A percentile compares a stretch with the other conserved stretches of the same genome.
phyloP scores from a whole-genome alignment of 441 rosid genomes.

The Melastoma candidum region DNA sequence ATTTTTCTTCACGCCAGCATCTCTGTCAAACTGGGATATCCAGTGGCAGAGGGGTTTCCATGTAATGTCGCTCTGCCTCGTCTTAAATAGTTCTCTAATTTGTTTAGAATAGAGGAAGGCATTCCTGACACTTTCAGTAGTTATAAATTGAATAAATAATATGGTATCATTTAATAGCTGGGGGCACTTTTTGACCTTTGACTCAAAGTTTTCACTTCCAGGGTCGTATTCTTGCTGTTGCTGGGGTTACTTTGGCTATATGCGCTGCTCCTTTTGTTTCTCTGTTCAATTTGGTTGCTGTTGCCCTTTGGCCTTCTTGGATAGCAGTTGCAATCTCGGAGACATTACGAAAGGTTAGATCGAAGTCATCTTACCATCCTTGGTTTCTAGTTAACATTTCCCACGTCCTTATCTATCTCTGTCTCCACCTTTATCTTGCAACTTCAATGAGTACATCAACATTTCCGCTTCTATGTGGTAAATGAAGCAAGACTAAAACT shows the following conservation, averaged over 20 bases:
- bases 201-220: slow-evolving; percentile 15
- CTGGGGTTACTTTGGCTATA: slow-evolving; percentile 52
- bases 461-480: not conserved
- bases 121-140: too few relatives aligned
- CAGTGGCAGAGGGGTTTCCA: too few relatives aligned
- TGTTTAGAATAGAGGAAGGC: too few relatives aligned
- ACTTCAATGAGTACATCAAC: not conserved
- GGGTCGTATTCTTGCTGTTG: slow-evolving; percentile 61
- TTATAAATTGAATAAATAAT: too few relatives aligned
- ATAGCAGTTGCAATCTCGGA: slow-evolving; percentile 50
- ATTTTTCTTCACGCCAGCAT: too few relatives aligned
- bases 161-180: too few relatives aligned
- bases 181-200: not conserved
- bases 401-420: too few relatives aligned
- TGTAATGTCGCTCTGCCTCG: too few relatives aligned
- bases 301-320: slow-evolving; percentile 69
- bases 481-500: slow-evolving; percentile 9
- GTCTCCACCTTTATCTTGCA: not conserved
- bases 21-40: too few relatives aligned
- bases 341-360: slow-evolving; percentile 57
- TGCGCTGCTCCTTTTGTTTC: slow-evolving; percentile 57
- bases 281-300: slow-evolving; percentile 41
- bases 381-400: slow-evolving; percentile 1
- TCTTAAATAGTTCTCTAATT: too few relatives aligned
- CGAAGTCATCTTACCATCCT: slow-evolving; percentile 3